These are phyloP conservation scores for Stachybotrys chlorohalonatus DNA, from an alignment of 2,329 filamentous ascomycete genomes.

Conservation along the genomic window DNA sequence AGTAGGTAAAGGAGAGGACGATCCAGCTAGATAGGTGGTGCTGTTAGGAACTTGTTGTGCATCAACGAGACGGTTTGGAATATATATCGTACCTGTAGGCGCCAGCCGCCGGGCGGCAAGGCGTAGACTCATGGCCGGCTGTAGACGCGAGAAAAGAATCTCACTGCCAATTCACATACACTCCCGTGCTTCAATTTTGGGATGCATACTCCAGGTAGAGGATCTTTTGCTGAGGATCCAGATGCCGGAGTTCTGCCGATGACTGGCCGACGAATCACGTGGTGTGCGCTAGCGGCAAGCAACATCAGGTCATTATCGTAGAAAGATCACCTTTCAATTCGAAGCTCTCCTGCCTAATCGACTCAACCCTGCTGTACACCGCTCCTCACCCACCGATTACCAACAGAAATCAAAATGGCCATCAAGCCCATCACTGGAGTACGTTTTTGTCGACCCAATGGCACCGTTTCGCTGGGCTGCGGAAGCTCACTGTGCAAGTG, in stretches of 20 bases:
- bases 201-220: background rate
- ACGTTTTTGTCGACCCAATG: slow-evolving; percentile 31
- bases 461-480: slow-evolving; percentile 6
- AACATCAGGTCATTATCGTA: slow-evolving; percentile 22
- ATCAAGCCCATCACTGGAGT: slow-evolving; percentile 51
- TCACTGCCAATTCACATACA: slow-evolving; percentile 8
- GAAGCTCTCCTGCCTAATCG: slow-evolving; percentile 14
- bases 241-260: slow-evolving; percentile 16
- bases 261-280: slow-evolving; percentile 7
- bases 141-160: slow-evolving; percentile 1
- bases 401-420: slow-evolving; percentile 35
- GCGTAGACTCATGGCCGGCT: slow-evolving; percentile 52
- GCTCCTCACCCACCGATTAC: slow-evolving; percentile 12
- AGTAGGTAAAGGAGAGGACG: slow-evolving; percentile 9
- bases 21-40: slow-evolving; percentile 9
- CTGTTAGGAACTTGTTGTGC: slow-evolving; percentile 6
- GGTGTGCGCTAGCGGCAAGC: slow-evolving; percentile 19
- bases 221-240: slow-evolving; percentile 14
- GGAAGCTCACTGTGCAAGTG: slow-evolving; percentile 5
- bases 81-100: slow-evolving; percentile 42
- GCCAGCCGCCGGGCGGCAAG: slow-evolving; percentile 53
- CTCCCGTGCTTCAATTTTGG: slow-evolving; percentile 5
- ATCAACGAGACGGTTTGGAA: slow-evolving; percentile 7
- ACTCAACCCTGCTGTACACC: slow-evolving; percentile 11
- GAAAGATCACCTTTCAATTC: slow-evolving; percentile 1